Evolutionary conservation across 768 basidiomycete genomes (phyloP), one percentile per base, ranked within the genome.

Genomic region (Russula abietina): DNA sequence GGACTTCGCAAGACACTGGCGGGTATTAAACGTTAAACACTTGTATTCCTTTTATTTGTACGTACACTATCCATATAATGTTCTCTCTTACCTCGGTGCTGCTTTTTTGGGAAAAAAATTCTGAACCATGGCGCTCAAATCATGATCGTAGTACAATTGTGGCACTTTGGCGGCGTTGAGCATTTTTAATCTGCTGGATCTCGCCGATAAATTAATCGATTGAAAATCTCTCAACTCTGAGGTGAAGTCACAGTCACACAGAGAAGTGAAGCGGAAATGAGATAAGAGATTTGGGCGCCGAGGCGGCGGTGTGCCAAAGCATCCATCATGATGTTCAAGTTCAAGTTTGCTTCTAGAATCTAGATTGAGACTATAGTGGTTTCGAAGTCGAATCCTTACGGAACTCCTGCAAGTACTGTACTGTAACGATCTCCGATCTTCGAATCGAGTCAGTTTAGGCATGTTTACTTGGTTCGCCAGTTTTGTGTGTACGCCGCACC

Each of bases 1-100:
- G 92, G 48, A 81, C 81, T 53, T 77, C 78, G 11, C 84, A 91
- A 55, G 84, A 80, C 48, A 87, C 83, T 53, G 91, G 88, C 16
- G 80, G 81, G 7, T 66, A 65, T 53, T 67, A 19, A 60, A 41
- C n/a, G n/a, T n/a, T n/a, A n/a, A n/a, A n/a, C 32, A 12, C 32
- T 3, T 22, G 46, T 41, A 26, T 32, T 38, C 17, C 22, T 14
- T 8, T 43, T 56, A 1, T 32, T 26, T 48, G n/a, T 53, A 49
- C 38, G 5, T 2, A 30, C 28, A 30, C 3, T 30, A 28, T 54
- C 24, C 12, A 11, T 36, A 36, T 36, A n/a, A 24, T 52, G 32
- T 54, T 6, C 10, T 24, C 24, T 24, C 19, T 26, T 54, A 11
- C 22, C 36, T 12, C 41, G n/a, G 24, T 30, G 48, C 45, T 26